Evolutionary conservation across 495 filamentous ascomycete genomes (phyloP).

Genomic region (Pseudevernia furfuracea): DNA sequence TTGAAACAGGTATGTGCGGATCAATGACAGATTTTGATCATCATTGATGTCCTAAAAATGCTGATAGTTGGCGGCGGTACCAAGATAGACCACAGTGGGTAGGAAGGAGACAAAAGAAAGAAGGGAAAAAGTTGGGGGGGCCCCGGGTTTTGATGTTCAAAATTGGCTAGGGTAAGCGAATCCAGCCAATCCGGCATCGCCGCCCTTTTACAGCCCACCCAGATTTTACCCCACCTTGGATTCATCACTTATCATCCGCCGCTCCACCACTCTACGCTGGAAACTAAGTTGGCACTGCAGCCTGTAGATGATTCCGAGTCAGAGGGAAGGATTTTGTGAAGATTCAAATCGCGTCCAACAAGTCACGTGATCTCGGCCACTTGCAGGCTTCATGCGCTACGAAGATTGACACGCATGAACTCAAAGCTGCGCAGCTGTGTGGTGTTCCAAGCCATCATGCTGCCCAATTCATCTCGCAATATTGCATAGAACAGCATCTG

Average conservation of each 20-base stretch:
- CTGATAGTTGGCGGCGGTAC: background rate
- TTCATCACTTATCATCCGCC: background rate
- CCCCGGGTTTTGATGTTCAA: slow-evolving; percentile 21
- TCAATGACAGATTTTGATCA: slow-evolving; percentile 8
- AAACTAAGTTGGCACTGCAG: background rate
- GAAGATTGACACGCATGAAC: background rate
- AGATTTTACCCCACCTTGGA: slow-evolving; percentile 10
- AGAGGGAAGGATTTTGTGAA: background rate
- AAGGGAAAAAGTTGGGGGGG: slow-evolving; percentile 17
- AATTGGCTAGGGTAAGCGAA: slow-evolving; percentile 17
- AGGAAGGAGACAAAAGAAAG: slow-evolving; percentile 17
- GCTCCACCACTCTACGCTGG: background rate
- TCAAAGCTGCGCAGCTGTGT: background rate
- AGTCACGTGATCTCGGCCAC: slow-evolving; percentile 3
- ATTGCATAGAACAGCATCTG: background rate
- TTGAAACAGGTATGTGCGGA: background rate
- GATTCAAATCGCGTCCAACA: background rate
- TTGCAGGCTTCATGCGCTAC: background rate
- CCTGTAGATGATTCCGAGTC: background rate
- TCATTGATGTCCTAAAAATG: slow-evolving; percentile 11
- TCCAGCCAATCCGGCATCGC: slow-evolving; percentile 21
- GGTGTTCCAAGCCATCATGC: background rate
- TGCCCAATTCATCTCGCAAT: background rate
- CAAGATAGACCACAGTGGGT: slow-evolving; percentile 8
- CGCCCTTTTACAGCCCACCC: background rate